A percentile compares a stretch with the other conserved stretches of the same genome.
These are phyloP conservation scores for Seminavis robusta DNA, from an alignment of 108 stramenopile species.

Conservation along the genomic window DNA sequence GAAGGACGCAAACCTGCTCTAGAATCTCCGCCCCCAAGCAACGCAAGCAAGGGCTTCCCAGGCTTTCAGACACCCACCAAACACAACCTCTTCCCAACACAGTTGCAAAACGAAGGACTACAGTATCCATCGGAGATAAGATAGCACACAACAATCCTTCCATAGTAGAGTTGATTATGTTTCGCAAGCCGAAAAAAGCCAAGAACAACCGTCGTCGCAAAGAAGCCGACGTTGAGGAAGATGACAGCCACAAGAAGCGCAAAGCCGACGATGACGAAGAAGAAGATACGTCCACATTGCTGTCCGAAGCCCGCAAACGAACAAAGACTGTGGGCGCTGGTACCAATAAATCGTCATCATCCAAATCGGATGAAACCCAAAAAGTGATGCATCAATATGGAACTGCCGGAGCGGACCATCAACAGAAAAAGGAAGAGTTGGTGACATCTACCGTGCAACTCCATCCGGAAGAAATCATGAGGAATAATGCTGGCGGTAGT, in stretches of 20 bases:
- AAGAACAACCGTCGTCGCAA: conserved; percentile 22
- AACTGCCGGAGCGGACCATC: conserved; percentile 19
- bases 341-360: conserved; percentile 7
- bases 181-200: conserved; percentile 67
- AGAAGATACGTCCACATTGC: conserved; percentile 20
- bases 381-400: conserved; percentile 46
- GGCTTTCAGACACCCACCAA: too few relatives aligned
- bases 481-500: not conserved
- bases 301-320: conserved; percentile 51
- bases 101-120: too few relatives aligned
- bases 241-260: conserved; percentile 13
- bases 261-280: conserved; percentile 24
- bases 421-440: conserved; percentile 45
- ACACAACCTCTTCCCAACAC: too few relatives aligned
- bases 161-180: conserved; percentile 57
- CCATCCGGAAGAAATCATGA: conserved; percentile 27
- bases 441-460: conserved; percentile 50
- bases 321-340: conserved; percentile 7
- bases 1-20: too few relatives aligned
- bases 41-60: too few relatives aligned
- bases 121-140: too few relatives aligned
- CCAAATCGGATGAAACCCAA: conserved; percentile 2
- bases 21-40: too few relatives aligned
- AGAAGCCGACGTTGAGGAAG: not conserved
- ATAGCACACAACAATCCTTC: too few relatives aligned